Evolutionary conservation across 1,284 basidiomycete genomes (phyloP), one percentile per base, ranked within the genome.

Genomic region (Vanrija pseudolonga): DNA sequence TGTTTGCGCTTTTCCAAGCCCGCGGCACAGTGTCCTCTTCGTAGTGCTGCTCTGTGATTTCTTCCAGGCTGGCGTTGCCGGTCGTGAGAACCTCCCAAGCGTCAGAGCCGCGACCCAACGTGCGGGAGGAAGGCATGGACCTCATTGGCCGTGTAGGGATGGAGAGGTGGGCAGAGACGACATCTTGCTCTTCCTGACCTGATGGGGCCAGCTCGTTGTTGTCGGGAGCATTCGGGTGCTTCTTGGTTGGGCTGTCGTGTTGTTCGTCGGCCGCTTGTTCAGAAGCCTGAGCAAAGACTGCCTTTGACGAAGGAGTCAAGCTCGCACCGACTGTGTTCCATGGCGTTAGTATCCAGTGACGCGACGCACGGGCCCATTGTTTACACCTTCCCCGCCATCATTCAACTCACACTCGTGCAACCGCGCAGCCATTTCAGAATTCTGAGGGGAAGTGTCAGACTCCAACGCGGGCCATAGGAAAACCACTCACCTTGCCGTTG

Each of bases 1-100:
- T 75, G 5, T 51, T 61, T 0, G 73, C 68, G 19, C 61, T 66
- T 57, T 75, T 75, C 73, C 73, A 75, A 4, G 64, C 63, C 6
- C 60, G 47, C 14, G 32, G 32, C 38, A 23, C 36, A 23, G 38
- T n/a, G n/a, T 55, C 32, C 14, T 24, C 47, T 11, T 56, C 59
- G 32, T 32, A 32, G 32, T 32, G 32, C 12, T 32, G 32, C 12
- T 32, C 32, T 9, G 8, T 32, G 32, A 32, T 32, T 7, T 51
- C 49, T 14, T 53, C 28, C 3, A 75, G 42, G 48, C 70, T 72
- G 14, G 73, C 69, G 23, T 63, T 64, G 26, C 61, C 64, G 6
- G 60, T 62, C 1, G 64, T 65, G 1, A 75, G 53, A 2, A 73
- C 63, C 44, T 72, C 68, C 73, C 73, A 75, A 1, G 55, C 54